Percentiles rank a stretch among this genome's conserved stretches.
Conservation (phyloP, 1,284 basidiomycete species). For the Fomitopsis schrenkii region DNA sequence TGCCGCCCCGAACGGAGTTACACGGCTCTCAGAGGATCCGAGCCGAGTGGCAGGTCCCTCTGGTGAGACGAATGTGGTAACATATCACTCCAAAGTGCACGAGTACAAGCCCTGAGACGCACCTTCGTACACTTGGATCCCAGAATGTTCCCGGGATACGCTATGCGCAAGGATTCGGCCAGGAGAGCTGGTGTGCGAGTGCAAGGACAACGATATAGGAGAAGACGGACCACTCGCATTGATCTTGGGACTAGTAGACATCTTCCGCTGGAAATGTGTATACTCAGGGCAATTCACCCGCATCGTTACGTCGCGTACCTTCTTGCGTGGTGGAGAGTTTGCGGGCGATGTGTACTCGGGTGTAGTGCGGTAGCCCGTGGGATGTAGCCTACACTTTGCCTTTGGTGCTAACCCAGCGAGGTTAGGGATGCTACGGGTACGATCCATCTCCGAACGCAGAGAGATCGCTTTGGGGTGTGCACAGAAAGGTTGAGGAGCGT, state of each 20-base stretch:
- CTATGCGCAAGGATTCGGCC: too few species aligned
- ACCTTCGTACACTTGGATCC: too few species aligned
- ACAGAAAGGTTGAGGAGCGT: not conserved
- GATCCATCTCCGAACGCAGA: conserved; percentile 36
- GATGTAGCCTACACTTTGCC: not conserved
- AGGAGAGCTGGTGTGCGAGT: not conserved
- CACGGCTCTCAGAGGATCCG: not conserved
- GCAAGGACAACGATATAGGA: not conserved
- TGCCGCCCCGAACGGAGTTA: not conserved
- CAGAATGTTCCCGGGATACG: too few species aligned
- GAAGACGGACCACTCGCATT: too few species aligned
- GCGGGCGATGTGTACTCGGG: not conserved
- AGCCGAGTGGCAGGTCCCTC: too few species aligned
- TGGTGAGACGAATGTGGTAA: not conserved
- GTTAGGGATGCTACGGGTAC: conserved; percentile 40
- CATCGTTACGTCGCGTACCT: not conserved
- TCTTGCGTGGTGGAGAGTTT: not conserved
- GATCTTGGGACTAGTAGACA: not conserved
- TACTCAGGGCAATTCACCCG: not conserved
- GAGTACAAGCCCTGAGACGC: too few species aligned
- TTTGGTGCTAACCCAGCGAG: conserved; percentile 36
- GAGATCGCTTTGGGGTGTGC: conserved; percentile 28
- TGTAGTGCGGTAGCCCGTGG: not conserved
- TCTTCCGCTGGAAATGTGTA: not conserved
- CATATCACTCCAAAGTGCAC: too few species aligned